phyloP scores from a whole-genome alignment of 169 alveolate genomes.

The Babesia sp. region DNA sequence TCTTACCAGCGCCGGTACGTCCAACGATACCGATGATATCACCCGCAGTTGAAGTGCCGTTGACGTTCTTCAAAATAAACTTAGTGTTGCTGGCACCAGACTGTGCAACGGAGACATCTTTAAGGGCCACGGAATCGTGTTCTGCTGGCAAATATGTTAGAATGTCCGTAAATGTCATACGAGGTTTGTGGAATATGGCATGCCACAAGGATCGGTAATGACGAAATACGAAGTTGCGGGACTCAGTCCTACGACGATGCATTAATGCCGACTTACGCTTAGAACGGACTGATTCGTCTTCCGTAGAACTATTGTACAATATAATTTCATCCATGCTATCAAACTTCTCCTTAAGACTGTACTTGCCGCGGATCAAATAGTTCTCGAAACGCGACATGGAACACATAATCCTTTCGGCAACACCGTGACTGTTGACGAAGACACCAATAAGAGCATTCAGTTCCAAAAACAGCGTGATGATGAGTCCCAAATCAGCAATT shows the following conservation, averaged over 20 bases:
- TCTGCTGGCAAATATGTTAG: conserved; percentile 13
- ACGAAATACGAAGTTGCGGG: conserved; percentile 6
- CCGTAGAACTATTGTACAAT: conserved; percentile 1
- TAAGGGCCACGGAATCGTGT: conserved; percentile 1
- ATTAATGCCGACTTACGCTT: conserved; percentile 1
- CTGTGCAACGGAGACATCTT: conserved; percentile 4
- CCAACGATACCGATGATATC: conserved; percentile 59
- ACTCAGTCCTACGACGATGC: conserved; percentile 23
- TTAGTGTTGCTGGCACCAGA: not conserved
- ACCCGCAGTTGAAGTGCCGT: conserved; percentile 20
- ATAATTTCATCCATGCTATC: conserved; percentile 30
- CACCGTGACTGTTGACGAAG: conserved; percentile 5
- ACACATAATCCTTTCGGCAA: conserved; percentile 13
- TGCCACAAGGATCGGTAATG: conserved; percentile 16
- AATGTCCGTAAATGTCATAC: conserved; percentile 3
- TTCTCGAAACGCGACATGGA: conserved; percentile 20
- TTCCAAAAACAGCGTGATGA: conserved; percentile 4
- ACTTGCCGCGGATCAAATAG: conserved; percentile 1
- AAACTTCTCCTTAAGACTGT: conserved; percentile 17
- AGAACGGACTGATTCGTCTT: not conserved
- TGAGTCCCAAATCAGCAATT: conserved; percentile 10
- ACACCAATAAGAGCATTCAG: not conserved
- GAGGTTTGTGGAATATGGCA: conserved; percentile 19
- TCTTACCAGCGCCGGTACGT: conserved; percentile 68
- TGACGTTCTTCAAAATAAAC: conserved; percentile 26